phyloP scores from a whole-genome alignment of 1,284 basidiomycete genomes.

The Puccinia coronata region DNA sequence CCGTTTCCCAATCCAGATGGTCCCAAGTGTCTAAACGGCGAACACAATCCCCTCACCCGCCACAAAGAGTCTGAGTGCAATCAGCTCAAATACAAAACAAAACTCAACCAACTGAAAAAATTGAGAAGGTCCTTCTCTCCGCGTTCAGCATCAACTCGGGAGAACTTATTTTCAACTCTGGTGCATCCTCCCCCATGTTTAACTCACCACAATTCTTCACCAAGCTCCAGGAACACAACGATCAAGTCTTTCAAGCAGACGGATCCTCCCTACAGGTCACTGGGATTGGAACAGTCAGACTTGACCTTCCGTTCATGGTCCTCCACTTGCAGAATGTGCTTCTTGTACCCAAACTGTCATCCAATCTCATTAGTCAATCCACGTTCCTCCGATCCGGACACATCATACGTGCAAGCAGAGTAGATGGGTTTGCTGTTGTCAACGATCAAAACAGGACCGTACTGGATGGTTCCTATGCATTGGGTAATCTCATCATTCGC shows the following conservation, averaged over 20 bases:
- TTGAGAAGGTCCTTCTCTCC: not conserved
- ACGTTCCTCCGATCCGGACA: not conserved
- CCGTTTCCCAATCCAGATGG: not conserved
- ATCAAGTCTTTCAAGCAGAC: not conserved
- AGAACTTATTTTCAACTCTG: not conserved
- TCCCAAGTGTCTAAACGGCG: not conserved
- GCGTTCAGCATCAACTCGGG: too few relatives aligned
- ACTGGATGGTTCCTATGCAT: not conserved
- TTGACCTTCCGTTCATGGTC: constrained; percentile 3
- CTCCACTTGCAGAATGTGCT: not conserved
- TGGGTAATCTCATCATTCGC: not conserved
- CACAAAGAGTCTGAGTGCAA: too few relatives aligned
- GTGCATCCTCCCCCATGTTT: not conserved
- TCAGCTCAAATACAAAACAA: not conserved
- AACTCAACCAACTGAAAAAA: not conserved
- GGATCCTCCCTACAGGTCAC: not conserved
- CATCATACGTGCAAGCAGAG: not conserved
- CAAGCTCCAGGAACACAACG: not conserved
- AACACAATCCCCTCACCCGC: not conserved
- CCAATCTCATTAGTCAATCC: not conserved
- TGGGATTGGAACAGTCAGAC: not conserved
- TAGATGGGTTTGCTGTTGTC: not conserved
- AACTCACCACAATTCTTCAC: constrained; percentile 12
- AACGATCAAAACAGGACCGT: not conserved
- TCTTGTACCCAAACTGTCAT: not conserved